Conservation (phyloP, 2,329 filamentous ascomycete species). For the Volutella citrinella region DNA sequence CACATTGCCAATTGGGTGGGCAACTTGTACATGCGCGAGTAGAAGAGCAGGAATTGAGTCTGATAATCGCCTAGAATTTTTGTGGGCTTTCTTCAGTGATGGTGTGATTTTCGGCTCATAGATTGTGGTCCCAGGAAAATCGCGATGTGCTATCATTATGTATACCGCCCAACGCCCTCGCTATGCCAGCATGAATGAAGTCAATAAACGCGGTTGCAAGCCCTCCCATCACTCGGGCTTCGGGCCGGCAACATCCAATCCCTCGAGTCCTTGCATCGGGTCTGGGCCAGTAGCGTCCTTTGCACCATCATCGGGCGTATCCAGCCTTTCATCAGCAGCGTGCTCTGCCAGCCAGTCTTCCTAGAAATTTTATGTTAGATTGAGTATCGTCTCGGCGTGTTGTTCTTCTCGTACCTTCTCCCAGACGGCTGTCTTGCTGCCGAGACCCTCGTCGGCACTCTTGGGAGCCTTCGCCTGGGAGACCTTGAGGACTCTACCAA, state of each 20-base stretch:
- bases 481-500: constrained; percentile 88
- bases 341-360: constrained; percentile 92
- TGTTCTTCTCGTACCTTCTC: constrained; percentile 93
- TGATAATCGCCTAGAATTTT: constrained; percentile 22
- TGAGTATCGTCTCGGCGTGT: too few relatives aligned
- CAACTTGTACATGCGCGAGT: constrained; percentile 25
- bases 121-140: too few relatives aligned
- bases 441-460: constrained; percentile 80
- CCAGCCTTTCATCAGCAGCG: constrained; percentile 74
- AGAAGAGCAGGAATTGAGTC: constrained; percentile 23
- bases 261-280: constrained; percentile 94
- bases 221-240: constrained; percentile 58
- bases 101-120: too few relatives aligned
- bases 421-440: constrained; percentile 94
- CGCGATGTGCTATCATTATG: too few relatives aligned
- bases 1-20: constrained; percentile 13
- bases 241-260: constrained; percentile 89
- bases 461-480: constrained; percentile 90
- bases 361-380: constrained; percentile 48
- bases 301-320: constrained; percentile 25
- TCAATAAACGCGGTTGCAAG: constrained; percentile 14
- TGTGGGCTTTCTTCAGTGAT: too few relatives aligned
- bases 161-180: constrained; percentile 42
- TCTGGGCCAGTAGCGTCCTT: constrained; percentile 61
- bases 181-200: constrained; percentile 39